Conservation (phyloP, 192 early-diverging fungal genomes). For the Neocallimastix lanati region DNA sequence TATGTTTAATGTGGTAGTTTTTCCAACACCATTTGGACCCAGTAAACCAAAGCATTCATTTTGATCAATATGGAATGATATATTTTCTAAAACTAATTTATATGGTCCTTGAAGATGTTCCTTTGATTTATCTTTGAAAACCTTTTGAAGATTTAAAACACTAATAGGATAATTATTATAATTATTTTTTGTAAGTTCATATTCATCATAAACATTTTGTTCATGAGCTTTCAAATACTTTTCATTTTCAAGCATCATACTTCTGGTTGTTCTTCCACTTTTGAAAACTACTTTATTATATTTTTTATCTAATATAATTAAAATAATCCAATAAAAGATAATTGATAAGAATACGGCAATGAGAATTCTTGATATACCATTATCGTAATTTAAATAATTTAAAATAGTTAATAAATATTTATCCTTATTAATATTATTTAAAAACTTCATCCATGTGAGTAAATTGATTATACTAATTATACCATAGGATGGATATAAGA, state of each 20-base stretch:
- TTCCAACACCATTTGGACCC: background rate
- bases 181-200: background rate
- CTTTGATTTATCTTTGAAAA: background rate
- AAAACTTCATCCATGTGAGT: background rate
- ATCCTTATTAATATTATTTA: background rate
- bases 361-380: background rate
- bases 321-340: background rate
- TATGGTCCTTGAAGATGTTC: background rate
- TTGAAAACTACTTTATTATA: background rate
- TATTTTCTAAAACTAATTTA: background rate
- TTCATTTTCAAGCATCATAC: background rate
- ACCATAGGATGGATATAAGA: background rate
- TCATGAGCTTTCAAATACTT: background rate
- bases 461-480: background rate
- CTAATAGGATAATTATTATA: background rate
- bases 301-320: background rate
- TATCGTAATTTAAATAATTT: background rate
- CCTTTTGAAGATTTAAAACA: background rate
- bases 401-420: background rate
- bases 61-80: background rate
- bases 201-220: background rate
- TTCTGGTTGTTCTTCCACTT: background rate
- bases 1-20: background rate
- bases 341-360: background rate
- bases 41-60: background rate